Conservation (phyloP, 2,329 filamentous ascomycete genomes). For the Reticulascus tulasneorum region DNA sequence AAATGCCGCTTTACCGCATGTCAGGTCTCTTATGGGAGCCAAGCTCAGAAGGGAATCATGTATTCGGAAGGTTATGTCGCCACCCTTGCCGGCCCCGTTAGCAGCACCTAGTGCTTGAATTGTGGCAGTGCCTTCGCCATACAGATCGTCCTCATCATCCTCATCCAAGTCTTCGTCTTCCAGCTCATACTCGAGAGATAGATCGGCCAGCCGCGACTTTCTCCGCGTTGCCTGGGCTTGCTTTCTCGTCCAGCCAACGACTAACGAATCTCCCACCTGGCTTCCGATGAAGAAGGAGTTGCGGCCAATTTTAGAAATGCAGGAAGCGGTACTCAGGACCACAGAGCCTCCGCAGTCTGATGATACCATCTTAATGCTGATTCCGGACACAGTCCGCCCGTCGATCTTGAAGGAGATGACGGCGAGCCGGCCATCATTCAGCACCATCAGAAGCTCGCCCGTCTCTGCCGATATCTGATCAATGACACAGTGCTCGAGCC, state of each 20-base stretch:
- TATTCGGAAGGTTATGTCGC: constrained; percentile 68
- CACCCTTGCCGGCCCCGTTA: constrained; percentile 43
- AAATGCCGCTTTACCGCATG: constrained; percentile 57
- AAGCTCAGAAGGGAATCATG: constrained; percentile 76
- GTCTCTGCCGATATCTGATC: constrained; percentile 72
- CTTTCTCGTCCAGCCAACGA: constrained; percentile 75
- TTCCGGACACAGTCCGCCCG: constrained; percentile 83
- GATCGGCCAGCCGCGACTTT: constrained; percentile 56
- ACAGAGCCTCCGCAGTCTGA: constrained; percentile 59
- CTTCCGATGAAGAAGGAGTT: constrained; percentile 80
- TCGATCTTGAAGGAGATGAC: constrained; percentile 82
- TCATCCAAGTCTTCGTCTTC: constrained; percentile 59
- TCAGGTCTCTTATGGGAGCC: constrained; percentile 73
- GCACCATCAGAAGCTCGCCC: constrained; percentile 79
- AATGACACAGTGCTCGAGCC: constrained; percentile 75
- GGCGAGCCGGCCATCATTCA: constrained; percentile 70
- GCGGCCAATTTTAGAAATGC: constrained; percentile 63
- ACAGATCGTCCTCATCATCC: constrained; percentile 56
- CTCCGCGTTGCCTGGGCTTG: constrained; percentile 57
- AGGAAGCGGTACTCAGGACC: constrained; percentile 61
- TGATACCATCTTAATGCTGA: constrained; percentile 66
- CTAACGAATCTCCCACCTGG: constrained; percentile 73
- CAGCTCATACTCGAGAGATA: constrained; percentile 47
- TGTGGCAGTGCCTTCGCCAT: constrained; percentile 40
- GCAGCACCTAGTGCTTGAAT: constrained; percentile 28